These are phyloP conservation scores for Nyctanthes arbortristis DNA, from an alignment of 257 asterid species.

Conservation along the genomic window DNA sequence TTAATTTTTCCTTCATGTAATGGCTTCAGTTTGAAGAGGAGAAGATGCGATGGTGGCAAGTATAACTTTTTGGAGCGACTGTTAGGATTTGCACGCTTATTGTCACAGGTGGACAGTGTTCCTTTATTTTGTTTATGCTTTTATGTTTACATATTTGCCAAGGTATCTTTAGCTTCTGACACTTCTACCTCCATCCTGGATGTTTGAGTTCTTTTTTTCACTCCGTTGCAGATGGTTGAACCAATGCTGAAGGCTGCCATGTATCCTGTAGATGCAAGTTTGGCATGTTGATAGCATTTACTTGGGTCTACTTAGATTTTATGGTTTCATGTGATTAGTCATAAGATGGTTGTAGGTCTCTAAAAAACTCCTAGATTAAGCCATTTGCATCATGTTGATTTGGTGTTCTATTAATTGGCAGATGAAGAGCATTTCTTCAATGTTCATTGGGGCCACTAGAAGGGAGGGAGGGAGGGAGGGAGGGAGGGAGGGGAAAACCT, in stretches of 20 bases:
- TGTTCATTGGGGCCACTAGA: too few relatives aligned
- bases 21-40: constrained; percentile 73
- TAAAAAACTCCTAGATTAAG: neutral
- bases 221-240: constrained; percentile 74
- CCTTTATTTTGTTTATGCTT: neutral
- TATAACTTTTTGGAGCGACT: constrained; percentile 80
- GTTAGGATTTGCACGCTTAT: constrained; percentile 69
- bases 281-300: neutral
- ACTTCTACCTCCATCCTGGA: constrained; percentile 47
- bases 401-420: neutral
- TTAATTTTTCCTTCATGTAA: constrained; percentile 1
- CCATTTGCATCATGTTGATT: neutral
- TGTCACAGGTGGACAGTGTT: constrained; percentile 51
- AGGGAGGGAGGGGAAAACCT: too few relatives aligned
- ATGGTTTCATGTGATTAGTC: constrained; percentile 6
- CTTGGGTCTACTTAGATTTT: neutral
- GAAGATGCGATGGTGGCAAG: constrained; percentile 50
- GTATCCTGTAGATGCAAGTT: constrained; percentile 58
- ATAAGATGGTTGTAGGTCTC: neutral
- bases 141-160: neutral
- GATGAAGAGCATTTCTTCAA: neutral
- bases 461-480: too few relatives aligned
- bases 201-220: constrained; percentile 36
- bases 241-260: constrained; percentile 81
- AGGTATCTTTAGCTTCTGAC: constrained; percentile 3